Evolutionary conservation across 2,329 filamentous ascomycete species (phyloP).

Genomic region (Macroventuria anomochaeta): DNA sequence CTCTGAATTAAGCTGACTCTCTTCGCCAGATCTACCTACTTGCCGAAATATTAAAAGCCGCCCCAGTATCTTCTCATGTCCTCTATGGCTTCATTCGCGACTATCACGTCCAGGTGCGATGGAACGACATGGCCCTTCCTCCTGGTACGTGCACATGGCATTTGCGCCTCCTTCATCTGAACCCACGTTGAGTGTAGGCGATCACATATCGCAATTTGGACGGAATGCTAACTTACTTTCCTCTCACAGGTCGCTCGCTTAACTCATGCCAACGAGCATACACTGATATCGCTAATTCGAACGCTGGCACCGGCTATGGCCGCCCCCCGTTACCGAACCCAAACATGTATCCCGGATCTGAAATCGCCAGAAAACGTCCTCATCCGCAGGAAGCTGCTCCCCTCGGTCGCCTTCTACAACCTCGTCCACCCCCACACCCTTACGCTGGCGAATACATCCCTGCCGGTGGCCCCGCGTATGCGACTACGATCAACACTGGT

Average conservation of each 20-base stretch:
- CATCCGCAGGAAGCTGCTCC: conserved; percentile 42
- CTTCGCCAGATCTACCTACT: conserved; percentile 51
- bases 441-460: conserved; percentile 42
- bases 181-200: neutral
- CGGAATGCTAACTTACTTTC: conserved; percentile 19
- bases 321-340: conserved; percentile 40
- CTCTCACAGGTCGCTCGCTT: conserved; percentile 43
- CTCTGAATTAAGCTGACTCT: conserved; percentile 1
- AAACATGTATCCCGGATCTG: conserved; percentile 41
- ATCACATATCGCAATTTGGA: neutral
- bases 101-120: conserved; percentile 53
- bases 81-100: conserved; percentile 55
- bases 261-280: conserved; percentile 47
- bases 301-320: conserved; percentile 36
- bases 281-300: conserved; percentile 36
- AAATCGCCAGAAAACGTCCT: conserved; percentile 47
- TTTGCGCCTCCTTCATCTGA: neutral
- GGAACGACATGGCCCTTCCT: conserved; percentile 59
- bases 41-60: conserved; percentile 60
- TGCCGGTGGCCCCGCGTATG: conserved; percentile 37
- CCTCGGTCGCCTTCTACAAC: conserved; percentile 54
- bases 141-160: conserved; percentile 50
- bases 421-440: conserved; percentile 51
- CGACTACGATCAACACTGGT: conserved; percentile 33
- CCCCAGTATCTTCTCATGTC: conserved; percentile 52